These are phyloP conservation scores for Alternaria novae-zelandiae DNA, from an alignment of 2,329 filamentous ascomycete genomes.

Conservation along the genomic window DNA sequence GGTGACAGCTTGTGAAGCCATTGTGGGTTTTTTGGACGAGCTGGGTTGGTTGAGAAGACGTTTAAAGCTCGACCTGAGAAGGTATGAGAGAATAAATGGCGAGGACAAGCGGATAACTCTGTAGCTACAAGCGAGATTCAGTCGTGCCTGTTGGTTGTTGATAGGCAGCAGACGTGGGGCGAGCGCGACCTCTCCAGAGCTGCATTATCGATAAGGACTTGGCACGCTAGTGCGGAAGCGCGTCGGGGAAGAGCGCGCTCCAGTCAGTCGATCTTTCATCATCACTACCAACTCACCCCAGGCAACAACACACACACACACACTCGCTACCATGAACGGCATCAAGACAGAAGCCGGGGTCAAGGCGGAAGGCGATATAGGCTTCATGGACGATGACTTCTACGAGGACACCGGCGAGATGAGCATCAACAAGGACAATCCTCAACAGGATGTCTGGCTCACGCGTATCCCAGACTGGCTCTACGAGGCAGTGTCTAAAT, in stretches of 20 bases:
- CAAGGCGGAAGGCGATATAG: constrained; percentile 47
- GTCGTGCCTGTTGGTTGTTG: background rate
- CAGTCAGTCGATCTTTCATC: constrained; percentile 15
- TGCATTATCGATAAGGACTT: constrained; percentile 27
- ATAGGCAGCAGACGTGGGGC: constrained; percentile 18
- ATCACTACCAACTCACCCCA: background rate
- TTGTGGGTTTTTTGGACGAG: constrained; percentile 29
- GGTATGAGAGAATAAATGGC: background rate
- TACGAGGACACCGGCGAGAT: constrained; percentile 55
- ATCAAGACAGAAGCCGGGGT: constrained; percentile 49
- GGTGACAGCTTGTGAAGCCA: constrained; percentile 59
- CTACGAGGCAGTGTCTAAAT: constrained; percentile 46
- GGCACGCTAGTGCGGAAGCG: constrained; percentile 25
- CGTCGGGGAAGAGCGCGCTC: constrained; percentile 14
- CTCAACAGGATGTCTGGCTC: constrained; percentile 43
- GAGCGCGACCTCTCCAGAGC: constrained; percentile 2
- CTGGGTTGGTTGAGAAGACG: background rate
- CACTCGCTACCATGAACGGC: constrained; percentile 43
- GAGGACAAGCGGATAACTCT: background rate
- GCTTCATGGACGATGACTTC: constrained; percentile 50
- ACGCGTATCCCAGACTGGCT: constrained; percentile 50
- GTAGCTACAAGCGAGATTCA: background rate
- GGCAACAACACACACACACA: background rate
- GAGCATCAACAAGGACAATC: constrained; percentile 36
- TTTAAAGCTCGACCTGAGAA: background rate